Evolutionary conservation across 2,329 filamentous ascomycete species (phyloP).

Genomic region (Laburnicola sp.): DNA sequence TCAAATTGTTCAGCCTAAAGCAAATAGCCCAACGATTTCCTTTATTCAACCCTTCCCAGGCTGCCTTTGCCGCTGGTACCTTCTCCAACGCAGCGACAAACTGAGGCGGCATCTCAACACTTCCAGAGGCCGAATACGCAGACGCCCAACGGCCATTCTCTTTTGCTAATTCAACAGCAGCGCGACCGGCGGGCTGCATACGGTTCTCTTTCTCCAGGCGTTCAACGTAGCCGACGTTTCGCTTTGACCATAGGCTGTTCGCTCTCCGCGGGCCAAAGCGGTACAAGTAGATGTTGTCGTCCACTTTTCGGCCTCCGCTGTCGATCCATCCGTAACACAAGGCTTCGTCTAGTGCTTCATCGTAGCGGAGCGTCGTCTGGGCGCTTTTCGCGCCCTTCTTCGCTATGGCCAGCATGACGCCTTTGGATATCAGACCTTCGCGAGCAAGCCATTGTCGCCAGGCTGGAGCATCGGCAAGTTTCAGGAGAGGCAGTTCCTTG

Average conservation of each 20-base stretch:
- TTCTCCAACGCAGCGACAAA: conserved; percentile 51
- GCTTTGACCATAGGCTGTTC: conserved; percentile 62
- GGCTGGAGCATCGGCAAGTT: not conserved
- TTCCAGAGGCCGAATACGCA: conserved; percentile 58
- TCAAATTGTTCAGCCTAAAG: not conserved
- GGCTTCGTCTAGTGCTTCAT: conserved; percentile 59
- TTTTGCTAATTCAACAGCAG: conserved; percentile 59
- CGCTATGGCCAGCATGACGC: not conserved
- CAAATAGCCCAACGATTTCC: conserved; percentile 32
- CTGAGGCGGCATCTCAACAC: conserved; percentile 54
- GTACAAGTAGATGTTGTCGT: conserved; percentile 56
- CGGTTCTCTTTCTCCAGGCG: conserved; percentile 51
- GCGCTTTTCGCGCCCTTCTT: not conserved
- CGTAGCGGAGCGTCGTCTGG: not conserved
- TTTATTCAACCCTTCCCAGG: conserved; percentile 52
- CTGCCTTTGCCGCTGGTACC: conserved; percentile 41
- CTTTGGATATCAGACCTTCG: not conserved
- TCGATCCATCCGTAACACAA: conserved; percentile 68
- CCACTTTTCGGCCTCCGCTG: conserved; percentile 54
- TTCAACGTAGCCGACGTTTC: conserved; percentile 59
- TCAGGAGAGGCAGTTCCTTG: not conserved
- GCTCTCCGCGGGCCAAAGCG: conserved; percentile 62
- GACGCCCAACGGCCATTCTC: conserved; percentile 61
- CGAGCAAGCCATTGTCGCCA: not conserved
- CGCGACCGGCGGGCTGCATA: conserved; percentile 55